Conservation (phyloP, 805 yeast species). For the Metschnikowia kunwiensis region DNA sequence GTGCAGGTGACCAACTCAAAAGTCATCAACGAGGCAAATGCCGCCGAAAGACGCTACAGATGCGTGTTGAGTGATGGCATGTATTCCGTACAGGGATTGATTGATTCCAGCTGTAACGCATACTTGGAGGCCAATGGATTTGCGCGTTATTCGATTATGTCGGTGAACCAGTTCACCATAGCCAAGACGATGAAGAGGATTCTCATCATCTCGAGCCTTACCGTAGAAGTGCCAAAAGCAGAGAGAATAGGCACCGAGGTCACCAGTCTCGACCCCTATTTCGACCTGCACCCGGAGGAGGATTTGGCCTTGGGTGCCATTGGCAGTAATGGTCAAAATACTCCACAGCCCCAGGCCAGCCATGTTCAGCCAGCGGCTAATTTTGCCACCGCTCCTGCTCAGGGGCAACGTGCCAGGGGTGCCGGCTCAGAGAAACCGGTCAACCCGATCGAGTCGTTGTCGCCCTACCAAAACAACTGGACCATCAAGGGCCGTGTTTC, state of each 20-base stretch:
- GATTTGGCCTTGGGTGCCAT: conserved; percentile 27
- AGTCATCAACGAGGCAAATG: conserved; percentile 24
- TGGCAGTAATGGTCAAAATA: conserved; percentile 20
- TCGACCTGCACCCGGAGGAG: conserved; percentile 56
- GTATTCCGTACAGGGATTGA: conserved; percentile 35
- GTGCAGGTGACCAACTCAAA: conserved; percentile 37
- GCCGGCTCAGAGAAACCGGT: conserved; percentile 25
- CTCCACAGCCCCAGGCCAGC: conserved; percentile 5
- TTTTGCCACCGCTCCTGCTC: conserved; percentile 12
- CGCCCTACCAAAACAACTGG: conserved; percentile 91
- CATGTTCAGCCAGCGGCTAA: conserved; percentile 17
- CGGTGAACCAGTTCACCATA: conserved; percentile 39
- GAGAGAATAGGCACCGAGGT: conserved; percentile 34
- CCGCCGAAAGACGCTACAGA: conserved; percentile 28
- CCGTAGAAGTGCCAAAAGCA: conserved; percentile 38
- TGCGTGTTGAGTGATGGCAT: conserved; percentile 40
- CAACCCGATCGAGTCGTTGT: conserved; percentile 77
- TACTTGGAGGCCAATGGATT: conserved; percentile 42
- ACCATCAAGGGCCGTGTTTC: conserved; percentile 90
- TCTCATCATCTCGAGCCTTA: conserved; percentile 46
- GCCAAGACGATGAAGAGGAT: conserved; percentile 51
- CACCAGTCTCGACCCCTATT: conserved; percentile 55
- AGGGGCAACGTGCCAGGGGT: conserved; percentile 6
- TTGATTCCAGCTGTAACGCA: conserved; percentile 42
- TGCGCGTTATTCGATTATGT: conserved; percentile 42